Evolutionary conservation across 208 protist species (phyloP).

Genomic region (Crithidia mellificae): DNA sequence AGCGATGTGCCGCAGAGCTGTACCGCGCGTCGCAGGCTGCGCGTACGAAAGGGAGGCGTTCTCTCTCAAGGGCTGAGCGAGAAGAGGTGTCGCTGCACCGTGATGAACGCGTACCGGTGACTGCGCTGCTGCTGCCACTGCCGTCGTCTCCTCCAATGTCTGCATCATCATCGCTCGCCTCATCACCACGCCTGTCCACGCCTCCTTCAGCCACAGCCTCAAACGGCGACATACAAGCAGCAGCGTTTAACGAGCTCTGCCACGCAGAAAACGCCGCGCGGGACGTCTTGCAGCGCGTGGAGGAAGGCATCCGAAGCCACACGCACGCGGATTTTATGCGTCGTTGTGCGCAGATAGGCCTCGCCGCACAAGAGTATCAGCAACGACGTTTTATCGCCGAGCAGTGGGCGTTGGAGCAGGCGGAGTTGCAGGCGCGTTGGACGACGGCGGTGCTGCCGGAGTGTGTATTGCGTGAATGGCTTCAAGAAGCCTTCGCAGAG

Average conservation of each 20-base stretch:
- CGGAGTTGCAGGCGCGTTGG: constrained; percentile 26
- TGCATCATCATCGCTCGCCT: no score
- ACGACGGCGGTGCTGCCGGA: constrained; percentile 18
- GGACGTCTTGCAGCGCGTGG: neutral
- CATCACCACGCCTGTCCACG: no score
- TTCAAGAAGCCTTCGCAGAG: neutral
- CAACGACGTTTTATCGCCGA: neutral
- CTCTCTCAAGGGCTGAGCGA: neutral
- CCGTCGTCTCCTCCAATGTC: neutral
- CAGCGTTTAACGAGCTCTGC: neutral
- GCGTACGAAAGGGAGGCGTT: neutral
- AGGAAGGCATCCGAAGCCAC: neutral
- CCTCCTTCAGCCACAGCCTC: no score
- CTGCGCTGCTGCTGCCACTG: neutral
- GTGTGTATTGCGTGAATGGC: constrained; percentile 16
- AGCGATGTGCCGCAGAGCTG: no score
- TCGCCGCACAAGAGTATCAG: neutral
- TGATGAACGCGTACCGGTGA: neutral
- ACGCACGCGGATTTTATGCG: neutral
- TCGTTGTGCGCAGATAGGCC: neutral
- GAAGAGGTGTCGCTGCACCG: constrained; percentile 1
- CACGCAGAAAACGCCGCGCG: neutral
- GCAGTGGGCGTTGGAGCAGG: constrained; percentile 10
- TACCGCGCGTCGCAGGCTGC: neutral
- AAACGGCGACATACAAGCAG: no score